A percentile compares a stretch with the other conserved stretches of the same genome.
Conservation (phyloP, 352 stramenopile species). For the Aphanomyces cochlioides region DNA sequence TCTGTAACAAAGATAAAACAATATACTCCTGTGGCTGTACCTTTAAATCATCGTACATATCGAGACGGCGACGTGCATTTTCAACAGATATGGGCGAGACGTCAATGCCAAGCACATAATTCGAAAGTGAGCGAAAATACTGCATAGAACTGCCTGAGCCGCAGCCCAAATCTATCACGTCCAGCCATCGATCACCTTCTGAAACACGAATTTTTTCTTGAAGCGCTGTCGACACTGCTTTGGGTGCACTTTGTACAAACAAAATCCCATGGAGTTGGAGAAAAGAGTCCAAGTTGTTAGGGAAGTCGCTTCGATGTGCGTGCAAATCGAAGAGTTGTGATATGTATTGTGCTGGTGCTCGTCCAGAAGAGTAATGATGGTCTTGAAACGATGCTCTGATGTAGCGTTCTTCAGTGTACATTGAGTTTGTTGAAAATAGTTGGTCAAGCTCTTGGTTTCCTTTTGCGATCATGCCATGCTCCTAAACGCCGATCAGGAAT, state of each 20-base stretch:
- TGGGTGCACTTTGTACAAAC: background rate
- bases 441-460: slow-evolving; percentile 11
- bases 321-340: slow-evolving; percentile 11
- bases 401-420: slow-evolving; percentile 26
- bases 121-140: background rate
- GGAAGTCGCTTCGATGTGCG: background rate
- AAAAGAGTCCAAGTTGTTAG: background rate
- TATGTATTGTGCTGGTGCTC: slow-evolving; percentile 20
- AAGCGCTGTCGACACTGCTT: background rate
- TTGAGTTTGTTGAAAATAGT: slow-evolving; percentile 14
- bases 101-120: slow-evolving; percentile 21
- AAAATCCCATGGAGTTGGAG: slow-evolving; percentile 17
- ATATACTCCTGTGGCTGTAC: background rate
- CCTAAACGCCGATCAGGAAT: background rate
- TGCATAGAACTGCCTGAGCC: background rate
- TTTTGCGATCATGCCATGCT: background rate
- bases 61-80: background rate
- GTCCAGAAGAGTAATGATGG: slow-evolving; percentile 16
- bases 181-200: slow-evolving; percentile 15
- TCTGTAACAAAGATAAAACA: background rate
- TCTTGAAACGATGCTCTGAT: slow-evolving; percentile 21
- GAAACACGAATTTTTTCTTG: background rate
- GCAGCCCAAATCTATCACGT: slow-evolving; percentile 16
- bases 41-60: slow-evolving; percentile 23
- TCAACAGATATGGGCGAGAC: slow-evolving; percentile 14